Percentiles rank a stretch among this genome's conserved stretches.
Conservation (phyloP, 352 stramenopile species). For the Aphanomyces stellatus region DNA sequence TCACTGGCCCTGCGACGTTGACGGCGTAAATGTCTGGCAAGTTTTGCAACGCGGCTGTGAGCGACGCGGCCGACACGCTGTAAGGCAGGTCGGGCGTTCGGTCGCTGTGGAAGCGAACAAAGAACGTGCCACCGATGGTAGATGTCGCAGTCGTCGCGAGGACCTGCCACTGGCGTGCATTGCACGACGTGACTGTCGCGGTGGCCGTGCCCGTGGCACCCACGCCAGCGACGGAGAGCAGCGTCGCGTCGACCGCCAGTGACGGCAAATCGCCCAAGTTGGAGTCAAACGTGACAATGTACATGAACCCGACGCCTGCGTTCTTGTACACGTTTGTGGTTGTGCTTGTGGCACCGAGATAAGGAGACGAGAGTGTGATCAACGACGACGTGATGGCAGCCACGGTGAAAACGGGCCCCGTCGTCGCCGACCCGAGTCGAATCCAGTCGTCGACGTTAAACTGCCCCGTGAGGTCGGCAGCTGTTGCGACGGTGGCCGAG, state of each 20-base stretch:
- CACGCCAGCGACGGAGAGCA: slow-evolving; percentile 31
- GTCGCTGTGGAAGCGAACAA: slow-evolving; percentile 57
- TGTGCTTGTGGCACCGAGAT: slow-evolving; percentile 43
- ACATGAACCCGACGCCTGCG: slow-evolving; percentile 45
- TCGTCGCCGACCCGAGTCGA: slow-evolving; percentile 64
- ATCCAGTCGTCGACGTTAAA: slow-evolving; percentile 90
- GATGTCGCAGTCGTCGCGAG: slow-evolving; percentile 42
- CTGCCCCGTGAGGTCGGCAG: slow-evolving; percentile 43
- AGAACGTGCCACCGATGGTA: slow-evolving; percentile 78
- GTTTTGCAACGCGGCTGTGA: slow-evolving; percentile 55
- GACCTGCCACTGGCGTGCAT: slow-evolving; percentile 72
- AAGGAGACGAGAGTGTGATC: slow-evolving; percentile 86
- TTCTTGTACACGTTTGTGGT: slow-evolving; percentile 82
- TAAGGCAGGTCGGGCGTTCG: slow-evolving; percentile 65
- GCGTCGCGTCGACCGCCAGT: slow-evolving; percentile 40
- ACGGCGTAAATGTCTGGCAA: slow-evolving; percentile 70
- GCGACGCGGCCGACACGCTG: slow-evolving; percentile 36
- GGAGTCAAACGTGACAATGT: slow-evolving; percentile 62
- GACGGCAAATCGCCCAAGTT: slow-evolving; percentile 61
- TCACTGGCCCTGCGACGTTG: slow-evolving; percentile 30
- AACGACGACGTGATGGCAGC: slow-evolving; percentile 40
- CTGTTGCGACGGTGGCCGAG: slow-evolving; percentile 57
- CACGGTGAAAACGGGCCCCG: slow-evolving; percentile 83
- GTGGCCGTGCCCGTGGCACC: slow-evolving; percentile 27
- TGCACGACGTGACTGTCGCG: slow-evolving; percentile 79